A percentile compares a stretch with the other conserved stretches of the same genome.
Evolutionary conservation across 202 grass and related monocot genomes (phyloP).

Genomic region (Musa balbisiana): DNA sequence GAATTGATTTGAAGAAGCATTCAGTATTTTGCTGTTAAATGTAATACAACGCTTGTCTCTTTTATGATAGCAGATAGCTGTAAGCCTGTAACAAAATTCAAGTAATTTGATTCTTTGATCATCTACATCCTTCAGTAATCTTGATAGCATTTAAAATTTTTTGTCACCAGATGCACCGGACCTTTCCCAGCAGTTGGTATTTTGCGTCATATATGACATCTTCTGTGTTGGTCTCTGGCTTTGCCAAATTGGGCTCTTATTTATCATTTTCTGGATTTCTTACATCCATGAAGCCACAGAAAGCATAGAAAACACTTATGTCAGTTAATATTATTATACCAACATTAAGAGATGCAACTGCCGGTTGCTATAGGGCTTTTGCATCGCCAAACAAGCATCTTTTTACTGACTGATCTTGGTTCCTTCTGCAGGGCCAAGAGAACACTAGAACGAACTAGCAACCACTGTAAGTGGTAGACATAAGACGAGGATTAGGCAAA

Average conservation of each 20-base stretch:
- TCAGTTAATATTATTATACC: constrained; percentile 34
- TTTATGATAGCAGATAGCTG: neutral
- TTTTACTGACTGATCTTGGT: too few relatives aligned
- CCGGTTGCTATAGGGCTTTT: neutral
- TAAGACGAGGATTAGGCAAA: too few relatives aligned
- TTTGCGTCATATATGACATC: constrained; percentile 84
- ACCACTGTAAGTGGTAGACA: too few relatives aligned
- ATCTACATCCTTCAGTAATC: neutral
- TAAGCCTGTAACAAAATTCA: neutral
- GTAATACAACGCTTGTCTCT: neutral
- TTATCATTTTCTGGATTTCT: constrained; percentile 81
- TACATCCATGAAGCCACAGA: constrained; percentile 63
- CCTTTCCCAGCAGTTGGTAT: constrained; percentile 74
- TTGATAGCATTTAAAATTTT: neutral
- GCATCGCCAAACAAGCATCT: too few relatives aligned
- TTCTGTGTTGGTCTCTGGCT: constrained; percentile 60
- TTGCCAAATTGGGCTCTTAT: constrained; percentile 77
- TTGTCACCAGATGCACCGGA: constrained; percentile 44
- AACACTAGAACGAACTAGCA: too few relatives aligned
- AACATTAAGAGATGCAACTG: neutral
- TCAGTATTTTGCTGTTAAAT: neutral
- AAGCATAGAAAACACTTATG: constrained; percentile 69
- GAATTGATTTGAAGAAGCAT: neutral
- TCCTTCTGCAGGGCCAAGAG: too few relatives aligned
- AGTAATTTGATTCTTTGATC: neutral